Evolutionary conservation across 805 yeast species (phyloP).

Genomic region (Candida nemodendra): DNA sequence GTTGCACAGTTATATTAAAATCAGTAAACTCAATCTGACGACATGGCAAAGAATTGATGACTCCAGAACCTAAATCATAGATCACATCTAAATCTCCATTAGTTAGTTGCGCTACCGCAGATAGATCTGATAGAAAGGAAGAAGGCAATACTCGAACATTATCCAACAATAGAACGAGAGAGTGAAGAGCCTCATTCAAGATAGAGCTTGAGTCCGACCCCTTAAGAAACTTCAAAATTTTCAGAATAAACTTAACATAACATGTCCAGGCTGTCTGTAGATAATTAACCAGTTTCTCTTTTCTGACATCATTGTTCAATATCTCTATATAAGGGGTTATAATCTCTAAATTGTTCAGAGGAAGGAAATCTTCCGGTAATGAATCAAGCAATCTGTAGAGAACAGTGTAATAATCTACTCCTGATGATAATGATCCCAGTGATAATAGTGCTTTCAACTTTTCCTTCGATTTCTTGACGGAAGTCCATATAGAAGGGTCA

Average conservation of each 20-base stretch:
- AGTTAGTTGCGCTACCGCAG: slow-evolving; percentile 12
- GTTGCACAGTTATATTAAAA: slow-evolving; percentile 6
- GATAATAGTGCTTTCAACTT: slow-evolving; percentile 46
- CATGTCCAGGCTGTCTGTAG: slow-evolving; percentile 30
- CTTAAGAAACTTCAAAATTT: slow-evolving; percentile 1
- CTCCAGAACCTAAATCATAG: slow-evolving; percentile 21
- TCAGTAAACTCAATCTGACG: slow-evolving; percentile 17
- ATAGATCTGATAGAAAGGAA: slow-evolving; percentile 8
- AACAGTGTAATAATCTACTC: slow-evolving; percentile 45
- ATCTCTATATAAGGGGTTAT: slow-evolving; percentile 12
- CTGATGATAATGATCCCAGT: slow-evolving; percentile 54
- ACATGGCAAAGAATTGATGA: slow-evolving; percentile 25
- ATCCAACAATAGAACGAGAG: slow-evolving; percentile 20
- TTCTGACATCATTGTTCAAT: slow-evolving; percentile 20
- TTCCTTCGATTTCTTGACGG: slow-evolving; percentile 46
- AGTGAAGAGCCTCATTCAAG: slow-evolving; percentile 9
- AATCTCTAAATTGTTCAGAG: slow-evolving; percentile 7
- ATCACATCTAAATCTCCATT: slow-evolving; percentile 21
- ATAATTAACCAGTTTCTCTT: slow-evolving; percentile 25
- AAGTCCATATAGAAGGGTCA: slow-evolving; percentile 51
- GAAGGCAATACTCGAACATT: slow-evolving; percentile 14
- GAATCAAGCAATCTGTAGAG: slow-evolving; percentile 14
- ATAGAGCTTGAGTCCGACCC: slow-evolving; percentile 7
- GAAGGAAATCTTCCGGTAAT: slow-evolving; percentile 24
- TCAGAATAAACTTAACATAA: slow-evolving; percentile 16